phyloP scores from a whole-genome alignment of 768 basidiomycete species.

The Suillus alpinus region DNA sequence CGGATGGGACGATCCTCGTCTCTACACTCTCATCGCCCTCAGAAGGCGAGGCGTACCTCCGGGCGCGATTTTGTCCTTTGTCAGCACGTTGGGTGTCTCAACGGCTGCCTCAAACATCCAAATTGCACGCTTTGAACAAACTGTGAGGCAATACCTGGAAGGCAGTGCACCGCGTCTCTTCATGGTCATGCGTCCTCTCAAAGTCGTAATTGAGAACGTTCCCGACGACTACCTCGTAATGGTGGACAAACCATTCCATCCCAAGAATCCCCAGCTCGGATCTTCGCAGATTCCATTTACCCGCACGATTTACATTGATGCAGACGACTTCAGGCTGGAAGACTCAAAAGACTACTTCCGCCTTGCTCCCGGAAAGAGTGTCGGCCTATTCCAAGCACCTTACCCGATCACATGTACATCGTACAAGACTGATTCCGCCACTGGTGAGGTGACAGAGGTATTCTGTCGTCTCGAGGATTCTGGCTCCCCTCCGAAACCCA shows the following conservation, averaged over 20 bases:
- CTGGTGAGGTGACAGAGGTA: conserved; percentile 77
- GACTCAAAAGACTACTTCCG: conserved; percentile 97
- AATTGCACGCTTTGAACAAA: conserved; percentile 84
- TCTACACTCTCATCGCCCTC: conserved; percentile 95
- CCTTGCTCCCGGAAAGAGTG: conserved; percentile 95
- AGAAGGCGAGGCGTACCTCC: conserved; percentile 96
- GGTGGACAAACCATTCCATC: conserved; percentile 91
- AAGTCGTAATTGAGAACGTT: conserved; percentile 88
- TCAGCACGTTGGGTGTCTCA: conserved; percentile 92
- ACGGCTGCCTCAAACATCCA: conserved; percentile 82
- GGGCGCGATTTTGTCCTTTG: conserved; percentile 90
- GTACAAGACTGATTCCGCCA: conserved; percentile 70
- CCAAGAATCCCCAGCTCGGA: conserved; percentile 88
- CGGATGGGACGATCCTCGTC: conserved; percentile 97
- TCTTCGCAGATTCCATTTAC: conserved; percentile 82
- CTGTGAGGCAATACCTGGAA: conserved; percentile 87
- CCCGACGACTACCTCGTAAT: conserved; percentile 79
- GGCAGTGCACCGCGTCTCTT: conserved; percentile 81
- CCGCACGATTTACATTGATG: conserved; percentile 86
- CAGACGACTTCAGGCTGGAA: conserved; percentile 86
- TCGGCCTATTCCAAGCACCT: conserved; percentile 92
- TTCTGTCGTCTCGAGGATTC: conserved; percentile 75
- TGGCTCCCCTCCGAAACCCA: conserved; percentile 70
- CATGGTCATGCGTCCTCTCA: conserved; percentile 89
- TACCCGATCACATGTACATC: conserved; percentile 92